Evolutionary conservation across 108 stramenopile genomes (phyloP).

Genomic region (Thalassiosira profunda): DNA sequence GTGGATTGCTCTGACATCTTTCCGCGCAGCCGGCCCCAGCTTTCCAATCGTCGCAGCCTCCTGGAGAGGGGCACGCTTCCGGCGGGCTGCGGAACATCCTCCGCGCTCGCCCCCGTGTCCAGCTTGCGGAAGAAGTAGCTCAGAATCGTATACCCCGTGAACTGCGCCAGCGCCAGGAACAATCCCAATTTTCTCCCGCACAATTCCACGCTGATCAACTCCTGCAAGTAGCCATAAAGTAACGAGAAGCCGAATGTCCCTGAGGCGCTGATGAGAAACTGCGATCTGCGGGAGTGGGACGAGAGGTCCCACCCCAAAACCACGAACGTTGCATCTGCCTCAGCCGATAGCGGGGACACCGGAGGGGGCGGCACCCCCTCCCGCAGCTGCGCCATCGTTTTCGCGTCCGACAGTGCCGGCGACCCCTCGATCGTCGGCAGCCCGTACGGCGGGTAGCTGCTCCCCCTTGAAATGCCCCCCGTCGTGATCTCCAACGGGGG

Average conservation of each 20-base stretch:
- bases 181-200: slow-evolving; percentile 84
- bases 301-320: slow-evolving; percentile 84
- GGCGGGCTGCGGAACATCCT: not conserved
- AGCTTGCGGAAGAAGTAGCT: slow-evolving; percentile 51
- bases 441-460: slow-evolving; percentile 13
- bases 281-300: slow-evolving; percentile 51
- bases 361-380: no score
- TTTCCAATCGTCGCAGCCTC: slow-evolving; percentile 23
- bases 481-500: no score
- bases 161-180: slow-evolving; percentile 83
- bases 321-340: slow-evolving; percentile 18
- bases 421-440: slow-evolving; percentile 13
- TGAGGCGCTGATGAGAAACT: slow-evolving; percentile 76
- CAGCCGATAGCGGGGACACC: not conserved
- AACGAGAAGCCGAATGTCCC: slow-evolving; percentile 86
- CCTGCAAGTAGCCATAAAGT: slow-evolving; percentile 90
- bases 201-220: slow-evolving; percentile 80
- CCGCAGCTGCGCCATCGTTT: no score
- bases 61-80: slow-evolving; percentile 10
- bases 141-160: slow-evolving; percentile 77
- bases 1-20: slow-evolving; percentile 12
- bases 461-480: not conserved
- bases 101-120: slow-evolving; percentile 8
- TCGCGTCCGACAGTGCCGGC: not conserved
- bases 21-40: slow-evolving; percentile 26